Conservation (phyloP, 78 protist species). For the Dictyostelium citrinum region DNA sequence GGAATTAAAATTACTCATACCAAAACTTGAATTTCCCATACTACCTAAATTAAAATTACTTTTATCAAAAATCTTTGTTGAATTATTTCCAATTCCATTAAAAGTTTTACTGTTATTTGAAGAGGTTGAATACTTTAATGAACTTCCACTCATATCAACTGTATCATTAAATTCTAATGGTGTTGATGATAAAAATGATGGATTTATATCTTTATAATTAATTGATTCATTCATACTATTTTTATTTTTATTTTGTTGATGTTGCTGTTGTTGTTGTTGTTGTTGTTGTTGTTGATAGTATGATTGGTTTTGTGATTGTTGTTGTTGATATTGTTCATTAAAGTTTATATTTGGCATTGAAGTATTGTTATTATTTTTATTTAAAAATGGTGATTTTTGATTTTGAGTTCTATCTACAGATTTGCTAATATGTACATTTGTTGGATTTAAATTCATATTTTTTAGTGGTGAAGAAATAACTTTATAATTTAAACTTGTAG, state of each 20-base stretch:
- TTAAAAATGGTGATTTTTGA: not conserved
- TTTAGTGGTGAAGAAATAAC: not conserved
- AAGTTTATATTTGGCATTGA: not conserved
- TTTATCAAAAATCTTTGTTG: not conserved
- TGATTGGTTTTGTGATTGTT: not conserved
- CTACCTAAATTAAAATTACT: not conserved
- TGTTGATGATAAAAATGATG: slow-evolving; percentile 1
- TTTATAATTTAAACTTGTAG: not conserved
- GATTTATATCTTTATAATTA: not conserved
- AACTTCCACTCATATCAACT: not conserved
- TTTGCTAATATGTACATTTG: not conserved
- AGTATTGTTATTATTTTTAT: no score
- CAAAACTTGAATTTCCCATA: not conserved
- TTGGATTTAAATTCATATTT: not conserved
- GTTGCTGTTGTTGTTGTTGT: not conserved
- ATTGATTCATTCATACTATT: not conserved
- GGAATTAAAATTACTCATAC: not conserved
- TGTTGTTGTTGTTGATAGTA: not conserved
- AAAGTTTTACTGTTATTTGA: not conserved
- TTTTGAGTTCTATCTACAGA: not conserved
- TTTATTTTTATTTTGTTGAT: not conserved
- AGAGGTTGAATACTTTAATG: not conserved
- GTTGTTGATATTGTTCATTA: not conserved
- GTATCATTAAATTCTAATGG: not conserved
- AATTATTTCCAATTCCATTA: not conserved